Conservation (phyloP, 2,329 filamentous ascomycete genomes). For the Blastomyces percursus region DNA sequence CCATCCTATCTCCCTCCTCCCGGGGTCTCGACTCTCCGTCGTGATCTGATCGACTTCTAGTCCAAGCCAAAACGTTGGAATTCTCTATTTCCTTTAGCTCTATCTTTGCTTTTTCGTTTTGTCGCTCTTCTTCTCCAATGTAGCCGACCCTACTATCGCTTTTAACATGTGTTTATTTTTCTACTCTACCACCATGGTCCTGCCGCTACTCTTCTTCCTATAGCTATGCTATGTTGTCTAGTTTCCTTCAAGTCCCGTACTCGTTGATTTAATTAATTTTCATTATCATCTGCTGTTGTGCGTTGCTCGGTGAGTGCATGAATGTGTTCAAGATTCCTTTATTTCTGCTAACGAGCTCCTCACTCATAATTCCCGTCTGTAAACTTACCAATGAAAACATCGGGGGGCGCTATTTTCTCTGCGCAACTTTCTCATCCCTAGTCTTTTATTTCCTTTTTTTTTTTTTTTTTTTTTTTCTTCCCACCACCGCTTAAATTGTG, state of each 20-base stretch:
- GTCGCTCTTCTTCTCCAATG: no score
- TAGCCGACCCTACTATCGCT: neutral
- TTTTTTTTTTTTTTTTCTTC: neutral
- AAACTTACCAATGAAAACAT: no score
- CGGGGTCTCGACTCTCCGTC: neutral
- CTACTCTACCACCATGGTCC: neutral
- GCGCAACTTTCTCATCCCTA: neutral
- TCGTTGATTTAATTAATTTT: neutral
- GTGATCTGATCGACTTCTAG: neutral
- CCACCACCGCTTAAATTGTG: neutral
- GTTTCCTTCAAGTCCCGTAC: neutral
- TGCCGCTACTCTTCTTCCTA: neutral
- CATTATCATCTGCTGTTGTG: neutral
- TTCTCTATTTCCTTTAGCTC: neutral
- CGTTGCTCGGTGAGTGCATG: neutral
- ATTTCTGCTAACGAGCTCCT: neutral
- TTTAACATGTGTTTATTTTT: neutral
- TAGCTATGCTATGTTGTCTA: neutral
- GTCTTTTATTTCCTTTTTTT: neutral
- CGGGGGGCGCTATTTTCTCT: neutral
- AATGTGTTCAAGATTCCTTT: neutral
- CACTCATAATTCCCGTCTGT: neutral
- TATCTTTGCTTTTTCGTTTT: neutral
- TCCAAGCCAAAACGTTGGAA: slow-evolving; percentile 1
- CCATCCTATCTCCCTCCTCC: neutral